Evolutionary conservation across 192 early-diverging fungal species (phyloP).

Genomic region (Linnemannia hyalina): DNA sequence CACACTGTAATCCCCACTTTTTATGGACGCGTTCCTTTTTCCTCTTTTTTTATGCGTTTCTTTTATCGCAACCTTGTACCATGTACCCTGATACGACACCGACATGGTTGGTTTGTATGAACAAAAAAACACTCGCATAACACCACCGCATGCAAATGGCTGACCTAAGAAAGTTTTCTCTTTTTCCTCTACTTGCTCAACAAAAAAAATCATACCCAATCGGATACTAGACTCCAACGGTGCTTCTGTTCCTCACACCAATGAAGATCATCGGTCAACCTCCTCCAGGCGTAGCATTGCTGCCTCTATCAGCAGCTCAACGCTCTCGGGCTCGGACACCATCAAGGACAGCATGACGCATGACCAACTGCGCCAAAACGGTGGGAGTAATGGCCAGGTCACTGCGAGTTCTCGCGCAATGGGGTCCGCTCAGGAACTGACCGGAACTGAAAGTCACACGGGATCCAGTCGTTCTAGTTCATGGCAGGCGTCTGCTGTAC

Average conservation of each 20-base stretch:
- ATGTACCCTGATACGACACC: not conserved
- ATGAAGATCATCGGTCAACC: not conserved
- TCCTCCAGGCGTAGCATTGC: not conserved
- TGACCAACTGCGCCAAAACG: not conserved
- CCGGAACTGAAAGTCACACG: slow-evolving; percentile 19
- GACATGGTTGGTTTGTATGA: not conserved
- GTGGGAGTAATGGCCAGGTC: not conserved
- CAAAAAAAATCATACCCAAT: not conserved
- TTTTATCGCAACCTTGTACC: not conserved
- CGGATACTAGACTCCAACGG: not conserved
- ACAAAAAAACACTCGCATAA: not conserved
- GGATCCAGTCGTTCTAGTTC: slow-evolving; percentile 31
- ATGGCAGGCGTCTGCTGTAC: slow-evolving; percentile 33
- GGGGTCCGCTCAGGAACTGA: slow-evolving; percentile 13
- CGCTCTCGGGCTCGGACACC: not conserved
- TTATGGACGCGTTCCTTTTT: not conserved
- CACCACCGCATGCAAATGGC: not conserved
- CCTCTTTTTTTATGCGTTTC: not conserved
- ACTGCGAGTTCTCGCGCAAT: not conserved
- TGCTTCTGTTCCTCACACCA: not conserved
- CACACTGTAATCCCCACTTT: slow-evolving; percentile 1
- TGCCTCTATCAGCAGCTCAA: slow-evolving; percentile 5
- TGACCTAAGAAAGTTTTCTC: not conserved
- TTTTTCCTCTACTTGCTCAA: not conserved
- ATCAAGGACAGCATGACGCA: not conserved